These are phyloP conservation scores for Capsella bursapastoris DNA, from an alignment of 345 rosid genomes.

Conservation along the genomic window DNA sequence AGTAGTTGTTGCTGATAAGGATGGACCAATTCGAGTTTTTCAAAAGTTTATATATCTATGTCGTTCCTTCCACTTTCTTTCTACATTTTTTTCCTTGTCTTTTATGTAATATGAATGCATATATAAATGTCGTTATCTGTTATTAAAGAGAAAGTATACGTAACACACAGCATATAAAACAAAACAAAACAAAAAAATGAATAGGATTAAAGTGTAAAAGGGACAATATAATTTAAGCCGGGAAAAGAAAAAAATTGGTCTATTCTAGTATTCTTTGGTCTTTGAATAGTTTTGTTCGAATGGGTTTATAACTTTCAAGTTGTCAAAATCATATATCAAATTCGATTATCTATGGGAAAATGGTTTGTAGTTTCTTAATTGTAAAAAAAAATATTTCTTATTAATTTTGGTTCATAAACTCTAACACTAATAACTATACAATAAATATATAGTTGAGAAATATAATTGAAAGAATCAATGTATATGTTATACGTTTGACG, in stretches of 20 bases:
- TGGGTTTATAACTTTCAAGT: background rate
- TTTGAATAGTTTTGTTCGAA: background rate
- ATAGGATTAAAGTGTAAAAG: constrained; percentile 1
- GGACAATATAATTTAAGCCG: background rate
- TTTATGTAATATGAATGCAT: constrained; percentile 16
- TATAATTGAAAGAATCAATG: background rate
- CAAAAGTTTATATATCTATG: background rate
- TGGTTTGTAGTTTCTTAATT: too few relatives aligned
- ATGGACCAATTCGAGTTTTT: constrained; percentile 39
- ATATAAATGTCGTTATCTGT: constrained; percentile 25
- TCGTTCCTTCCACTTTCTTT: constrained; percentile 25
- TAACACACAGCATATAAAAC: constrained; percentile 24
- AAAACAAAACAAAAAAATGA: constrained; percentile 5
- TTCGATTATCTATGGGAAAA: background rate
- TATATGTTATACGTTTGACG: constrained; percentile 1
- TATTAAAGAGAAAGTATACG: constrained; percentile 14
- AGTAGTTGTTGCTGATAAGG: constrained; percentile 44
- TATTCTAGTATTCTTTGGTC: background rate
- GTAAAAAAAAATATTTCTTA: background rate
- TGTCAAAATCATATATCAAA: background rate
- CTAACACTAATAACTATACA: background rate
- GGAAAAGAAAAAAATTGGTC: background rate
- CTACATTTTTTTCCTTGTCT: constrained; percentile 16
- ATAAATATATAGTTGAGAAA: background rate
- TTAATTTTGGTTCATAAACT: background rate